phyloP scores from a whole-genome alignment of 2,329 filamentous ascomycete genomes.

The Parastagonospora avenae region DNA sequence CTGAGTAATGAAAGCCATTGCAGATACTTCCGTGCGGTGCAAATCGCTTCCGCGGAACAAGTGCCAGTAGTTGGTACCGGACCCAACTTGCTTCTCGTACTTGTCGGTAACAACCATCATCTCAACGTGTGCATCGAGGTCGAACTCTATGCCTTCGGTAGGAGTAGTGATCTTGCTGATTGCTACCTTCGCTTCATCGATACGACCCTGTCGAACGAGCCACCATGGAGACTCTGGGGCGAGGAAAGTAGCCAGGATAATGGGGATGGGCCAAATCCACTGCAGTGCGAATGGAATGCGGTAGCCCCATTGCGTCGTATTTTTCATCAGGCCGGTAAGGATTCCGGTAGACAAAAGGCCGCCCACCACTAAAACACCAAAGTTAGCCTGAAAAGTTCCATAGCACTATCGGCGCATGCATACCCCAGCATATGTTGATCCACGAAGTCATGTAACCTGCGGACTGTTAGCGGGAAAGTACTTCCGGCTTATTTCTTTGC shows the following conservation, averaged over 20 bases:
- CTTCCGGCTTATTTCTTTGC: neutral
- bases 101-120: slow-evolving; percentile 90
- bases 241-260: slow-evolving; percentile 68
- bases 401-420: too few relatives aligned
- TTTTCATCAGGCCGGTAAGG: slow-evolving; percentile 67
- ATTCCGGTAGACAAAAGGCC: slow-evolving; percentile 72
- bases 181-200: slow-evolving; percentile 67
- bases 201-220: slow-evolving; percentile 58
- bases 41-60: slow-evolving; percentile 79
- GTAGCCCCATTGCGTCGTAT: slow-evolving; percentile 68
- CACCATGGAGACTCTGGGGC: slow-evolving; percentile 64
- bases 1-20: slow-evolving; percentile 53
- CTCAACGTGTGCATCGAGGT: slow-evolving; percentile 63
- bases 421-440: slow-evolving; percentile 71
- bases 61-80: slow-evolving; percentile 74
- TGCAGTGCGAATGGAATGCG: slow-evolving; percentile 69
- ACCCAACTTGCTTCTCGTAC: slow-evolving; percentile 69
- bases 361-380: slow-evolving; percentile 55
- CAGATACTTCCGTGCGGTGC: slow-evolving; percentile 75
- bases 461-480: neutral
- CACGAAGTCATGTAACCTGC: slow-evolving; percentile 57
- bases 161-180: slow-evolving; percentile 66
- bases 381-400: too few relatives aligned
- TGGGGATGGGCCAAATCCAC: slow-evolving; percentile 74
- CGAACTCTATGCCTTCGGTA: slow-evolving; percentile 45